A percentile compares a stretch with the other conserved stretches of the same genome.
Evolutionary conservation across 169 alveolate genomes (phyloP).

Genomic region (Perkinsus marinus): DNA sequence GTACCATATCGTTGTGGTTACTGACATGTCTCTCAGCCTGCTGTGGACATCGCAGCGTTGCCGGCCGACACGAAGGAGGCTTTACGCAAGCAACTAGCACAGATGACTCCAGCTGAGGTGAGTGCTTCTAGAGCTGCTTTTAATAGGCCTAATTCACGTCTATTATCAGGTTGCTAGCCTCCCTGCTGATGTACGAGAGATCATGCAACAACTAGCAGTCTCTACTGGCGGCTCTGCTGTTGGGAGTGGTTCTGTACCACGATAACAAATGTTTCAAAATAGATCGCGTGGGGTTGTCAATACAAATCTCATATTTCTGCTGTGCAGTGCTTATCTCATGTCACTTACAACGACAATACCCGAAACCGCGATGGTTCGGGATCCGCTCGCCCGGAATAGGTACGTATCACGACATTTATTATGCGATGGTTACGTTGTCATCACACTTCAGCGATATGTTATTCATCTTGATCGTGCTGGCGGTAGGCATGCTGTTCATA

Average conservation of each 20-base stretch:
- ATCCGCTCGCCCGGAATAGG: not conserved
- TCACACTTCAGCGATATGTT: not conserved
- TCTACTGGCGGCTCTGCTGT: not conserved
- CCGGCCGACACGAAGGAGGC: not conserved
- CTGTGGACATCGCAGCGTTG: not conserved
- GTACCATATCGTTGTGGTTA: not conserved
- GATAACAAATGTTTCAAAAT: not conserved
- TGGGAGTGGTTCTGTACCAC: not conserved
- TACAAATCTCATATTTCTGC: too few relatives aligned
- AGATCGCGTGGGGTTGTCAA: too few relatives aligned
- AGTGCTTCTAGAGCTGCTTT: not conserved
- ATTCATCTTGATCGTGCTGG: not conserved
- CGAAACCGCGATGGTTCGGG: not conserved
- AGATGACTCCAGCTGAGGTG: not conserved
- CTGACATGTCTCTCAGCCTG: not conserved
- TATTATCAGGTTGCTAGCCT: not conserved
- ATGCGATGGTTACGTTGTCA: not conserved
- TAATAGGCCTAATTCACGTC: not conserved
- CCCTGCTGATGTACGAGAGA: not conserved
- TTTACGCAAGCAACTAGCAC: not conserved
- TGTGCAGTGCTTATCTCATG: too few relatives aligned
- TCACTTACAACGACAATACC: not conserved
- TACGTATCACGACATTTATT: too few relatives aligned
- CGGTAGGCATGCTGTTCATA: not conserved
- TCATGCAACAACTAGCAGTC: not conserved